phyloP scores from a whole-genome alignment of 2,329 filamentous ascomycete species.

The Grosmannia serpens region DNA sequence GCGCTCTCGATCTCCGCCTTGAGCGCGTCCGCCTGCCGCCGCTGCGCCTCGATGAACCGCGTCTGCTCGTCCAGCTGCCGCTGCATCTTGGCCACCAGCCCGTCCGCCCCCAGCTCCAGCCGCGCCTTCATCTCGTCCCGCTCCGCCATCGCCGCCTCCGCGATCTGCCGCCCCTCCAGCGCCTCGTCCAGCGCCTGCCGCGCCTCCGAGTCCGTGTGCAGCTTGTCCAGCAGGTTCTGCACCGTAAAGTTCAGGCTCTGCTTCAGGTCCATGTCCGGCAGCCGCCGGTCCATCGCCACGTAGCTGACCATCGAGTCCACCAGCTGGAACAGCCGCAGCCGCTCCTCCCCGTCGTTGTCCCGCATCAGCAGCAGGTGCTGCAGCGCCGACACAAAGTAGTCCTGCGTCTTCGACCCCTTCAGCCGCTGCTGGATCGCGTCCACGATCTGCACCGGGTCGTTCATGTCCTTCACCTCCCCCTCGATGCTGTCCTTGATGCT shows the following conservation, averaged over 20 bases:
- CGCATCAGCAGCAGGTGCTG: constrained; percentile 90
- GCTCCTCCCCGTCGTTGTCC: constrained; percentile 84
- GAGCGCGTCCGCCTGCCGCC: constrained; percentile 72
- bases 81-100: constrained; percentile 83
- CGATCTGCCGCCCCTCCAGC: constrained; percentile 79
- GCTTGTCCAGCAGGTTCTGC: constrained; percentile 84
- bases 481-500: constrained; percentile 84
- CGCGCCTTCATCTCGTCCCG: constrained; percentile 87
- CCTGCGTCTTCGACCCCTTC: constrained; percentile 71
- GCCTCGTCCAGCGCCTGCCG: constrained; percentile 86
- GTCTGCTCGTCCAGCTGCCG: constrained; percentile 89
- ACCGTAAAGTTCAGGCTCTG: constrained; percentile 97
- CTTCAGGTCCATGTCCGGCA: constrained; percentile 96
- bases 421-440: constrained; percentile 85
- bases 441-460: constrained; percentile 83
- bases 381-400: constrained; percentile 91
- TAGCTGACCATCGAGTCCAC: constrained; percentile 99
- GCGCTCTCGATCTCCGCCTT: constrained; percentile 84
- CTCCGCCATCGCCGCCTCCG: constrained; percentile 91
- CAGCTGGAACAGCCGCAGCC: constrained; percentile 89
- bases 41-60: constrained; percentile 79
- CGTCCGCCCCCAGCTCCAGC: constrained; percentile 84
- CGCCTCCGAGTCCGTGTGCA: constrained; percentile 93
- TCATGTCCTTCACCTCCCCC: constrained; percentile 81
- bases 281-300: constrained; percentile 90